phyloP scores from a whole-genome alignment of 768 basidiomycete species.

The Collybiopsis confluens region DNA sequence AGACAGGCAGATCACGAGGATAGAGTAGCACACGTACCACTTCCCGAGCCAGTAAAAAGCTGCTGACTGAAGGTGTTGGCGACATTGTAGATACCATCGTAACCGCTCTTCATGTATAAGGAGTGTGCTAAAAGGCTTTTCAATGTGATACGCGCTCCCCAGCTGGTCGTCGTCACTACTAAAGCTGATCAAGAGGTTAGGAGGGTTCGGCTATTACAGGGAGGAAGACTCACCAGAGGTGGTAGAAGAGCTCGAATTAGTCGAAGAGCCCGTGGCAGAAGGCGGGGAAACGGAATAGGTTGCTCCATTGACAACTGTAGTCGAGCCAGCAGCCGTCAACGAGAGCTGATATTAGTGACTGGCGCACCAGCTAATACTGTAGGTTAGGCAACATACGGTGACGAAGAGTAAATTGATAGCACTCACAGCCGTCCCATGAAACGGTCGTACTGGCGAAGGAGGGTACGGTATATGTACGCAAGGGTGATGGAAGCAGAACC shows the following conservation, averaged over 20 bases:
- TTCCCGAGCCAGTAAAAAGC: too few relatives aligned
- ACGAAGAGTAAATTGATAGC: not conserved
- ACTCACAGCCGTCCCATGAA: not conserved
- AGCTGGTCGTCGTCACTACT: too few relatives aligned
- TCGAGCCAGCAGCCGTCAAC: not conserved
- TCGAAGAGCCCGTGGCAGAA: not conserved
- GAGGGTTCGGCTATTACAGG: too few relatives aligned
- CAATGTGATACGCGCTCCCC: too few relatives aligned
- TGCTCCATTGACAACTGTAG: not conserved
- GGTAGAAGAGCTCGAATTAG: too few relatives aligned
- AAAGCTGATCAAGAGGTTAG: not conserved
- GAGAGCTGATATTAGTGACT: not conserved
- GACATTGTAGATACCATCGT: too few relatives aligned
- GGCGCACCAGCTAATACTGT: not conserved
- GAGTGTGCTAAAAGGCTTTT: too few relatives aligned
- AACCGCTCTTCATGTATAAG: too few relatives aligned
- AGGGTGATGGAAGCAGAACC: too few relatives aligned
- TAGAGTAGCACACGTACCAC: too few relatives aligned
- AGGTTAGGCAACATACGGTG: not conserved
- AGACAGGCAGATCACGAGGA: too few relatives aligned
- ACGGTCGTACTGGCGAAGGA: not conserved
- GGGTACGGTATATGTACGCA: not conserved
- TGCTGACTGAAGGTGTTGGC: too few relatives aligned
- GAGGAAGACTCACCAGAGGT: not conserved
- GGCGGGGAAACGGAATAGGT: constrained; percentile 1